Evolutionary conservation across 1,284 basidiomycete genomes (phyloP), one percentile per base, ranked within the genome.

Genomic region (Cutaneotrichosporon sp.): DNA sequence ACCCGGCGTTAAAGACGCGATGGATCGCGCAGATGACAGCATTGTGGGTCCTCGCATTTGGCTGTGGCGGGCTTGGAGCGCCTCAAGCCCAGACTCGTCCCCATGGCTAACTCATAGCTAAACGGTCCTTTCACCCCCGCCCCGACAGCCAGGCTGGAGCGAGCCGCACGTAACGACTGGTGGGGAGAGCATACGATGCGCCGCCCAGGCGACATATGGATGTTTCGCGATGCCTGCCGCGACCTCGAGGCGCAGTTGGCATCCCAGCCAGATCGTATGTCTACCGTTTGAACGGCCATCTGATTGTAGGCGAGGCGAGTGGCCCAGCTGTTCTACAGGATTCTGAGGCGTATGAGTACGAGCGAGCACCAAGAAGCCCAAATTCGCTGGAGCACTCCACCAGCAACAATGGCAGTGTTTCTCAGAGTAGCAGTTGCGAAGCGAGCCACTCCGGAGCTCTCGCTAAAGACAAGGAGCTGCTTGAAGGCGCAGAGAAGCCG

Each of bases 101-200:
- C 26, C 26, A 0, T 8, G 12, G 23, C 42, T 39, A 2, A 22
- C 35, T 18, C 21, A 17, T 20, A 43, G 37, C 21, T 36, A 2
- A 34, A 40, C 39, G 35, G 37, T 0, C 51, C 51, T 0, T 45
- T 60, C 1, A 21, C 50, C 2, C 34, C 50, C 0, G 58, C 58
- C 1, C 58, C 58, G 2, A 57, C 58, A 2, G 44, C 54, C n/a
- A 20, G 14, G 17, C 41, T 60, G 2, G 58, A 62, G 17, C 52
- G 52, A 4, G 46, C 40, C 3, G 37, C 46, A 4, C 54, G 61
- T 40, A 38, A 52, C 12, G 51, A 56, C 22, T 54, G 57, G 53
- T 59, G 57, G 57, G 45, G 41, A 12, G 41, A 42, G 8, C 51
- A 55, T 40, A 51, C 39, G 3, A 49, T 59, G 40, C 44, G 51